These are phyloP conservation scores for Inga laurina DNA, from an alignment of 306 rosid genomes.

Conservation along the genomic window DNA sequence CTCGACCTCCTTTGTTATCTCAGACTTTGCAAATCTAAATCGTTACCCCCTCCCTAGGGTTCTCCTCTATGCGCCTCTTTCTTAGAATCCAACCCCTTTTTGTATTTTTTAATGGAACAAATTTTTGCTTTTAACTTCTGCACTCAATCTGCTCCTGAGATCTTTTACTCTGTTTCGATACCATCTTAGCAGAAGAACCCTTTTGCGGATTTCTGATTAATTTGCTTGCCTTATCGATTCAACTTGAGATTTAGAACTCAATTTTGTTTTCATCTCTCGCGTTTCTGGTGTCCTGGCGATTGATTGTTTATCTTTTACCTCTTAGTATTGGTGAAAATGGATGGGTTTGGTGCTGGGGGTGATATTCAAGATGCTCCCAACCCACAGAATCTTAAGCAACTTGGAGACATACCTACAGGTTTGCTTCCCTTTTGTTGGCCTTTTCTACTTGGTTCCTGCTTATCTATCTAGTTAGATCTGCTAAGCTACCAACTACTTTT, in stretches of 20 bases:
- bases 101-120: not conserved
- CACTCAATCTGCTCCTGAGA: constrained; percentile 31
- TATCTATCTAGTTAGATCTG: constrained; percentile 5
- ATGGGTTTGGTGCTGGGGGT: constrained; percentile 62
- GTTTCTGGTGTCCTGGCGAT: not conserved
- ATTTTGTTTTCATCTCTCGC: constrained; percentile 7
- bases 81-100: constrained; percentile 25
- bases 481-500: not conserved
- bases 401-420: constrained; percentile 54
- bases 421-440: constrained; percentile 16
- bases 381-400: constrained; percentile 49
- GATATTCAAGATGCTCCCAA: constrained; percentile 53
- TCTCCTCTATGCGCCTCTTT: constrained; percentile 32
- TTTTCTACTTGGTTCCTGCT: not conserved
- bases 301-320: not conserved
- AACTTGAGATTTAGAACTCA: constrained; percentile 1
- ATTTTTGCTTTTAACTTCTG: not conserved
- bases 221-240: not conserved
- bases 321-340: constrained; percentile 51
- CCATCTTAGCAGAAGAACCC: constrained; percentile 37
- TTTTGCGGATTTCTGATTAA: not conserved
- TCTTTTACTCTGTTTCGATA: constrained; percentile 19
- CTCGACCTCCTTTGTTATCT: not conserved
- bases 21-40: constrained; percentile 4
- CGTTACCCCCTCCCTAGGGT: constrained; percentile 64